phyloP scores from a whole-genome alignment of 345 rosid species.

The Hibiscus tridactylites region DNA sequence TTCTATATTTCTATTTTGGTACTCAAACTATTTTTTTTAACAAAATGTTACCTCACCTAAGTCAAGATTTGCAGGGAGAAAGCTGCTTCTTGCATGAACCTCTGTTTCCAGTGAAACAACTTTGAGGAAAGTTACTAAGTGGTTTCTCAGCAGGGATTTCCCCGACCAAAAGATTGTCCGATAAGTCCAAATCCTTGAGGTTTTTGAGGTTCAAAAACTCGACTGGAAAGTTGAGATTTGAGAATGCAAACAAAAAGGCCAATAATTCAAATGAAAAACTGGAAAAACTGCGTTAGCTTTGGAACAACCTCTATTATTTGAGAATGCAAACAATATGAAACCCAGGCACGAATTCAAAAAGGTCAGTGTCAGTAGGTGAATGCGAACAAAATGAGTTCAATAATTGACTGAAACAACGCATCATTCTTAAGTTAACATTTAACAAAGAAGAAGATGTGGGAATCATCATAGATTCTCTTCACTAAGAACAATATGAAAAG shows the following conservation, averaged over 20 bases:
- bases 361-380: not conserved
- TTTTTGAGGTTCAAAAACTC: constrained; percentile 37
- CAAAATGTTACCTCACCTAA: too few species aligned
- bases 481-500: not conserved
- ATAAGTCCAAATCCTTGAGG: constrained; percentile 38
- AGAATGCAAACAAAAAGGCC: too few species aligned
- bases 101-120: constrained; percentile 39
- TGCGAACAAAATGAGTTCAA: not conserved
- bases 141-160: constrained; percentile 42
- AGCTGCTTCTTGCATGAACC: constrained; percentile 56
- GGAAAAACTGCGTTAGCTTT: too few species aligned
- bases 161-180: constrained; percentile 45
- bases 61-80: constrained; percentile 27
- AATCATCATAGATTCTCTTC: not conserved
- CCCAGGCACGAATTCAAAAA: not conserved
- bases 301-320: too few species aligned
- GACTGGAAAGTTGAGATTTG: too few species aligned
- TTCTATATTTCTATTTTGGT: too few species aligned
- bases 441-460: not conserved
- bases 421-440: not conserved
- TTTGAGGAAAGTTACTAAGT: constrained; percentile 35
- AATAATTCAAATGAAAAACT: too few species aligned
- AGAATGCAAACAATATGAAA: too few species aligned
- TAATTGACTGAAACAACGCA: not conserved
- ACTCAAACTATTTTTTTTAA: too few species aligned